Conservation (phyloP, 257 asterid genomes). For the Cordia subcordata region DNA sequence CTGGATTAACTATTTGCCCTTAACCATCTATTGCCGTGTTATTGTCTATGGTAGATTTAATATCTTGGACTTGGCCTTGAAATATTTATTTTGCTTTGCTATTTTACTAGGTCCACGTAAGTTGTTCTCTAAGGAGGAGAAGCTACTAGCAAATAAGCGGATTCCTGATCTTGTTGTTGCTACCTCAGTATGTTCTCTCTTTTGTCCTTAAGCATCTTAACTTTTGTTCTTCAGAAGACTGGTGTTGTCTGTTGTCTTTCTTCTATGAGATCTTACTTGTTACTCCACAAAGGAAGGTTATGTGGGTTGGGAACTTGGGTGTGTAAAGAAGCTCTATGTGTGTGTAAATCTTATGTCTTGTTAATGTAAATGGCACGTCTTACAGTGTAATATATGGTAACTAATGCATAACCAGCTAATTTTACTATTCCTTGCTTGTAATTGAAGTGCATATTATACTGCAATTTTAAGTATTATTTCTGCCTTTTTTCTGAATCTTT, state of each 20-base stretch:
- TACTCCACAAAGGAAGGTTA: too few relatives aligned
- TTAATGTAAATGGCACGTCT: too few relatives aligned
- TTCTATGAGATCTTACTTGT: too few relatives aligned
- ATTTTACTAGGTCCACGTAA: conserved; percentile 53
- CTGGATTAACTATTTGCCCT: neutral
- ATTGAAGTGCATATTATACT: too few relatives aligned
- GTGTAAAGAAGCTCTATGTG: too few relatives aligned
- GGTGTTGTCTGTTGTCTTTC: too few relatives aligned
- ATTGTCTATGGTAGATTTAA: neutral
- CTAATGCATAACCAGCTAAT: too few relatives aligned
- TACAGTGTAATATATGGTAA: too few relatives aligned
- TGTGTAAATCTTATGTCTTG: too few relatives aligned
- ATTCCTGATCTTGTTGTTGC: conserved; percentile 66
- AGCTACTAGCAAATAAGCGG: conserved; percentile 54
- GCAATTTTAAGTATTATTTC: neutral
- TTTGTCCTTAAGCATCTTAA: neutral
- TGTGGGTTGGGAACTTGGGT: too few relatives aligned
- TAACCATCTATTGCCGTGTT: too few relatives aligned
- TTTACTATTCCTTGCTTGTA: neutral
- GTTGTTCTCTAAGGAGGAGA: conserved; percentile 74
- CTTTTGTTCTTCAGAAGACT: neutral
- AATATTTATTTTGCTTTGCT: conserved; percentile 7
- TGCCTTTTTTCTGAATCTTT: too few relatives aligned
- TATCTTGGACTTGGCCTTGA: neutral
- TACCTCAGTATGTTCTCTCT: conserved; percentile 63